Evolutionary conservation across 352 stramenopile species (phyloP), one percentile per base, ranked within the genome.

Genomic region (Globisporangium splendens): DNA sequence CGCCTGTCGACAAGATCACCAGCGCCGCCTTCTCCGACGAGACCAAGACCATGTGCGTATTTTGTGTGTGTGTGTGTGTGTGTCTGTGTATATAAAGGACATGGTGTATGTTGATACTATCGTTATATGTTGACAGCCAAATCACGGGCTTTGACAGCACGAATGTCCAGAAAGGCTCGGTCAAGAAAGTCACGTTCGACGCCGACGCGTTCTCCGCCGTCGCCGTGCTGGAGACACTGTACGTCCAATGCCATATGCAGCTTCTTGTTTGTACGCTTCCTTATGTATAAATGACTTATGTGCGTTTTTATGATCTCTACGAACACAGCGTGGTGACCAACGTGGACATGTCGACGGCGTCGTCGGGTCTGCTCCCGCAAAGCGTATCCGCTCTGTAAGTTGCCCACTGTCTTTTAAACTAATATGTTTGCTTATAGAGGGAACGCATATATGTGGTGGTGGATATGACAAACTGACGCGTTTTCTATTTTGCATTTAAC

Each of bases 61-160:
- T n/a, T n/a, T n/a, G 52, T 62, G 3, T 28, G 2, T 31, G 17
- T 24, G 42, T 57, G 59, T 31, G 2, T 50, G 18, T 48, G 5
- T 43, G n/a, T n/a, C n/a, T n/a, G n/a, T n/a, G n/a, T n/a, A n/a
- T n/a, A n/a, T n/a, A n/a, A n/a, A n/a, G n/a, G n/a, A n/a, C n/a
- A n/a, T n/a, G n/a, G 59, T 31, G 2, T 50, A 20, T 48, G 5
- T 43, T 48, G 49, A 15, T 15, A 8, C 28, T 46, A 33, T 51
- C n/a, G 56, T 74, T n/a, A n/a, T n/a, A n/a, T n/a, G n/a, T n/a
- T n/a, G 46, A 28, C 28, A 89, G 79, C 50, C 83, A 92, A 63
- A 83, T 92, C 59, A 88, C 79, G 47, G 83, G 83, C 2, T 89
- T 85, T 59, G 77, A 86, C 50, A 68, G 62, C 24, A 66, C 63